Percentiles rank a stretch among this genome's conserved stretches.
Conservation (phyloP, 176 grass and related monocot species). For the Poa pratensis region DNA sequence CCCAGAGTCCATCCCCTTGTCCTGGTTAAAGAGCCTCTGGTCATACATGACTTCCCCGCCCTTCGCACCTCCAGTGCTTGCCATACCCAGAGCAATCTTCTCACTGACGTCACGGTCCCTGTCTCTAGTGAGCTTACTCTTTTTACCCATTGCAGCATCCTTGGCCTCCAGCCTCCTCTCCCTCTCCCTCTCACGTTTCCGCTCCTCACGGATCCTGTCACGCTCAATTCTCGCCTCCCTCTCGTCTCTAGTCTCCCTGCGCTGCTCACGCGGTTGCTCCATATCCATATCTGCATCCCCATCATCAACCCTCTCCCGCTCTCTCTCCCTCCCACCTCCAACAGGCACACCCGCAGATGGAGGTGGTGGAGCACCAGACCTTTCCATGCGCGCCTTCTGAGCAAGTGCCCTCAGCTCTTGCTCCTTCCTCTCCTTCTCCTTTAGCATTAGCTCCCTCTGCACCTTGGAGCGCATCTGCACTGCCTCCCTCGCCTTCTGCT, state of each 20-base stretch:
- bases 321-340: conserved; percentile 38
- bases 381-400: conserved; percentile 89
- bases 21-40: conserved; percentile 96
- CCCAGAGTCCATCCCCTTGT: conserved; percentile 98
- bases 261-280: conserved; percentile 60
- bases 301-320: conserved; percentile 48
- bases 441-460: conserved; percentile 84
- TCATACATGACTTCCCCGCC: conserved; percentile 94
- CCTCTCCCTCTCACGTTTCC: conserved; percentile 85
- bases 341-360: conserved; percentile 40
- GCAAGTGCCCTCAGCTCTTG: conserved; percentile 91
- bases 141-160: conserved; percentile 87
- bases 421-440: conserved; percentile 97
- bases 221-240: conserved; percentile 87
- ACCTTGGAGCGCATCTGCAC: conserved; percentile 97
- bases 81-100: conserved; percentile 97
- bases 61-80: conserved; percentile 64
- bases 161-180: conserved; percentile 87
- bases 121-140: conserved; percentile 91
- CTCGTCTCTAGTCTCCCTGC: conserved; percentile 75
- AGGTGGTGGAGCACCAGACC: conserved; percentile 73
- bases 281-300: conserved; percentile 66
- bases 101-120: conserved; percentile 92
- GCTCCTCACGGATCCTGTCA: conserved; percentile 86
- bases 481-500: conserved; percentile 97